phyloP scores from a whole-genome alignment of 768 basidiomycete genomes.

The Boletus rubropictus region DNA sequence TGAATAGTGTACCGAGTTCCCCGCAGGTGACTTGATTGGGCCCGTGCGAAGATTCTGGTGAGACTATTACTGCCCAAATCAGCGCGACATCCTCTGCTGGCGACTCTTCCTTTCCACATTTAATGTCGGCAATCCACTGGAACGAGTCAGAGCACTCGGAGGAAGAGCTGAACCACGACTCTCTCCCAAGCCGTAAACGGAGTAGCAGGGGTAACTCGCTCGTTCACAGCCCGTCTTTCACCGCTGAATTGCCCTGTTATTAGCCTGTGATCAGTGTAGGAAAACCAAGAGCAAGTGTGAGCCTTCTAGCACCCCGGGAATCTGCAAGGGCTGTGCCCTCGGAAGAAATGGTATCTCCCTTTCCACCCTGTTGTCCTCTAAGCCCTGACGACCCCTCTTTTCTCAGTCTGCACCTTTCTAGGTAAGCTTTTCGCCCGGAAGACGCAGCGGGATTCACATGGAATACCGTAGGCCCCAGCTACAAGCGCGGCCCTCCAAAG shows the following conservation, averaged over 20 bases:
- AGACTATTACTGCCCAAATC: not conserved
- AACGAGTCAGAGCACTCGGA: constrained; percentile 58
- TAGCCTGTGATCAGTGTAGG: constrained; percentile 83
- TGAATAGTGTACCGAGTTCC: not conserved
- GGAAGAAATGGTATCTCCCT: constrained; percentile 45
- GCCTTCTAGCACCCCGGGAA: constrained; percentile 40
- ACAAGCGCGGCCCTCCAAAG: constrained; percentile 80
- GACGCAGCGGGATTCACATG: not conserved
- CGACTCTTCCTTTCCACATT: constrained; percentile 2
- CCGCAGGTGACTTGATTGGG: not conserved
- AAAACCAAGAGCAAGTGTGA: constrained; percentile 89
- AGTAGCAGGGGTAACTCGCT: constrained; percentile 54
- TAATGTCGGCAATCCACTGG: constrained; percentile 38
- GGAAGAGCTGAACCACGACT: constrained; percentile 43
- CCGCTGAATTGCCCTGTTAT: constrained; percentile 12
- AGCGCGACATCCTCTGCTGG: constrained; percentile 1
- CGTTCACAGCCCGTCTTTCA: constrained; percentile 2
- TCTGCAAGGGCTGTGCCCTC: constrained; percentile 60
- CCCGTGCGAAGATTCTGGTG: constrained; percentile 17
- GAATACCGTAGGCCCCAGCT: constrained; percentile 54
- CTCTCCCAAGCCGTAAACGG: constrained; percentile 46
- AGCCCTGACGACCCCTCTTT: constrained; percentile 16
- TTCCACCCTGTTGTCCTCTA: not conserved
- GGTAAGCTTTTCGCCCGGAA: constrained; percentile 31
- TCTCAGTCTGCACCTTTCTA: constrained; percentile 59